Evolutionary conservation across 345 rosid species (phyloP), one percentile per base, ranked within the genome.

Genomic region (Microthlaspi erraticum): DNA sequence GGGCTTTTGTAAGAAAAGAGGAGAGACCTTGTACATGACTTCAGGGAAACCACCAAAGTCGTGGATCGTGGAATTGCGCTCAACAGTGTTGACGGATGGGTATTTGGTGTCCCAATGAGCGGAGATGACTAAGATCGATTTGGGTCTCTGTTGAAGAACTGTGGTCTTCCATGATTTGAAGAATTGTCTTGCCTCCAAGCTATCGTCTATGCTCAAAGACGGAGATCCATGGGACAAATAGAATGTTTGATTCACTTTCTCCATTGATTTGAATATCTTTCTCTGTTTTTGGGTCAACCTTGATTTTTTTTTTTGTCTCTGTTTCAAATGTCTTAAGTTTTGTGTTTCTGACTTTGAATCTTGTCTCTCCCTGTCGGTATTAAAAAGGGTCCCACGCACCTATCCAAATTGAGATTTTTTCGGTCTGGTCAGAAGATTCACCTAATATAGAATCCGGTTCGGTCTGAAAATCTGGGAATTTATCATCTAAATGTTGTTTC

Each of bases 221-320:
- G 98, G 97, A 17, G 95, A 79, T 7, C 98, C 98, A 61, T 93
- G 97, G 0, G 97, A 93, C 17, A 93, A 53, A 77, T 48, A 93
- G 74, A 83, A 86, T 0, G 95, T 83, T 12, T 90, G 81, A 73
- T 56, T 83, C 61, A 78, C 14, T 62, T 8, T 53, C 69, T 70
- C 79, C 78, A 75, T 74, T 4, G 26, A 23, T 18, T 18, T 36
- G 43, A 37, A 11, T 45, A 20, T 32, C 39, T 66, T 39, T 63
- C 18, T 48, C 18, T 48, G 2, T 23, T 23, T 23, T n/a, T n/a
- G n/a, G 26, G 5, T 48, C 8, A 13, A 49, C 2, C 20, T 64
- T 12, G 23, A 19, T 13, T 50, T 5, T 5, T n/a, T 13, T 13
- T 50, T 13, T 52, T 11, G 5, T 49, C 49, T 26, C 4, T 48